These are phyloP conservation scores for Elsinoe perseae DNA, from an alignment of 2,329 filamentous ascomycete species.

Conservation along the genomic window DNA sequence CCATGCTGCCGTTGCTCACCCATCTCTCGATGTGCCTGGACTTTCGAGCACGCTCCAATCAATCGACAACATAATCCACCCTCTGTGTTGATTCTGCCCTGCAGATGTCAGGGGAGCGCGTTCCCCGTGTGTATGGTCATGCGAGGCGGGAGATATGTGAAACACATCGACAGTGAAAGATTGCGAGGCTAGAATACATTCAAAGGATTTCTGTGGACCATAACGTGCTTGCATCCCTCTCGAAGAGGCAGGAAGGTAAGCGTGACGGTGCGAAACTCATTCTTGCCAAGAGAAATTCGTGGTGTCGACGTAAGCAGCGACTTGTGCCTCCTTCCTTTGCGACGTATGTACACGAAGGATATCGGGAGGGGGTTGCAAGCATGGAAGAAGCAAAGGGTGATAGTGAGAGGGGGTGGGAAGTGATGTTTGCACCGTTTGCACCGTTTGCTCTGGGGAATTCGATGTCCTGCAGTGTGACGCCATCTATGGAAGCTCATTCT, in stretches of 20 bases:
- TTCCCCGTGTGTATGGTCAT: neutral
- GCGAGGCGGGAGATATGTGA: neutral
- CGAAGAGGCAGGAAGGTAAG: conserved; percentile 2
- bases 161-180: neutral
- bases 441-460: too few species aligned
- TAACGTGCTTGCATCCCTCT: conserved; percentile 3
- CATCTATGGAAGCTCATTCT: neutral
- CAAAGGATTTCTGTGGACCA: conserved; percentile 1
- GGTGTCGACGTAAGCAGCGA: conserved; percentile 10
- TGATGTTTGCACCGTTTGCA: conserved; percentile 9
- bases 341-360: neutral
- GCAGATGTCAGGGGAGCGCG: conserved; percentile 9
- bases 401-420: neutral
- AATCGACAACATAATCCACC: neutral
- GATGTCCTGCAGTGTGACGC: conserved; percentile 4
- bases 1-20: neutral
- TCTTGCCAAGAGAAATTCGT: conserved; percentile 1
- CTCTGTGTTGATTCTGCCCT: neutral
- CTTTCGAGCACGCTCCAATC: neutral
- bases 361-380: neutral
- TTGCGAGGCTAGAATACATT: conserved; percentile 2
- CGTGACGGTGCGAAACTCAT: neutral
- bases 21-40: conserved; percentile 10
- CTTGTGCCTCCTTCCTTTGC: neutral
- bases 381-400: neutral